Conservation (phyloP, 2,329 filamentous ascomycete genomes). For the Pestalotiopsis sp. region DNA sequence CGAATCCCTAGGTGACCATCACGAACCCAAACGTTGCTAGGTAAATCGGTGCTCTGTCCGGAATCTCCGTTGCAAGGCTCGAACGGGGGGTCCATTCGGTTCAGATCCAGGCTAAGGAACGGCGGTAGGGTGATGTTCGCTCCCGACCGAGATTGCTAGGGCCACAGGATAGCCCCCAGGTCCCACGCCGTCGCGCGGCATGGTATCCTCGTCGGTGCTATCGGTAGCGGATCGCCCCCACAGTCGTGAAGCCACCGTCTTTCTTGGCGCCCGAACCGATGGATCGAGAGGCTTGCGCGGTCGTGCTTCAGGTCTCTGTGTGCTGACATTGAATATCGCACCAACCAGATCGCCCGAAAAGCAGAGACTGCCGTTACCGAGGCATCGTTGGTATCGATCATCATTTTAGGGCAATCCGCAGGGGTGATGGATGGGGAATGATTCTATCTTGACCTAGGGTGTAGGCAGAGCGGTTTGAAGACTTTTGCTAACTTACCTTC, state of each 20-base stretch:
- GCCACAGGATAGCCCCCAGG: neutral
- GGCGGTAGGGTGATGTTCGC: conserved; percentile 1
- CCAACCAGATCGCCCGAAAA: conserved; percentile 6
- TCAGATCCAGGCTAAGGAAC: neutral
- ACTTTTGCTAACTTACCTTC: too few relatives aligned
- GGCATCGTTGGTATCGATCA: neutral
- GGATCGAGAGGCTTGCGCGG: conserved; percentile 9
- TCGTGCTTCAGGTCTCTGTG: conserved; percentile 10
- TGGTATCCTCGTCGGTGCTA: conserved; percentile 3
- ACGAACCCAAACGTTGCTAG: neutral
- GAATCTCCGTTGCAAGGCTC: neutral
- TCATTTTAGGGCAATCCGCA: neutral
- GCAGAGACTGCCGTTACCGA: neutral
- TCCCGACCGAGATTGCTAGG: conserved; percentile 7
- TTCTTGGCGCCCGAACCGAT: conserved; percentile 7
- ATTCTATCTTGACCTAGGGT: neutral
- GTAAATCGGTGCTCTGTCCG: neutral
- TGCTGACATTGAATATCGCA: neutral
- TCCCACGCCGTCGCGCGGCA: neutral
- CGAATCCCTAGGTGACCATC: neutral
- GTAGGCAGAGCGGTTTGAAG: neutral
- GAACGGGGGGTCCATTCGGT: neutral
- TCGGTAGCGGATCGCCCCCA: conserved; percentile 9
- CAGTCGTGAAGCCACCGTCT: conserved; percentile 11
- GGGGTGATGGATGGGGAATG: neutral